Evolutionary conservation across 1,139 yeast genomes (phyloP), one percentile per base, ranked within the genome.

Genomic region (Suhomyces anneliseae): DNA sequence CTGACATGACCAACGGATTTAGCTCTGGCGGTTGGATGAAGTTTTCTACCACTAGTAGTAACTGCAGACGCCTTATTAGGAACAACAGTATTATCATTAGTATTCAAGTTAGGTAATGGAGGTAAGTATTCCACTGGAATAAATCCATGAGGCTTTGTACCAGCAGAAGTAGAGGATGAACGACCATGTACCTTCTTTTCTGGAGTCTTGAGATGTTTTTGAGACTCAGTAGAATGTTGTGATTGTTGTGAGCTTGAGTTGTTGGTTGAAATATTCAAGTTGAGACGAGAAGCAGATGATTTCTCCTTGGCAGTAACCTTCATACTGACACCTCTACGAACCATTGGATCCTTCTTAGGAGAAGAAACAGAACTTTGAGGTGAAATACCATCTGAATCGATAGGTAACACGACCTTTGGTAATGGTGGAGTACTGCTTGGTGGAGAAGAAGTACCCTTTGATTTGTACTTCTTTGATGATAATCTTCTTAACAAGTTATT

Each of bases 11-110:
- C 78, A 50, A 89, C 83, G 14, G 96, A 87, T 61, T 88, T 89
- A 4, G 96, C 96, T 58, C 96, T 79, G 0, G 96, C 96, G 14
- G 90, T 83, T 31, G 96, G 95, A 65, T 89, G 96, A 57, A 78
- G 54, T 33, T 53, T 55, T 24, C 52, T 43, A 15, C 51, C 51
- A 34, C 52, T 39, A 19, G 45, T 36, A 8, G 46, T 37, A 8
- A 41, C 34, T 12, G 45, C 46, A 11, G 38, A 43, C 29, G 34
- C 41, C 35, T 27, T 38, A 7, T 39, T 15, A 14, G 45, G 44
- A 15, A 43, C 35, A 7, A 40, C 43, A 10, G 42, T 36, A 27
- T 42, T 44, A 29, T 39, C 42, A 27, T 39, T 43, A n/a, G 48
- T 37, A 51, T 69, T 68, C 48, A 74, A 68, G 51, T 65, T 71